Percentiles rank a stretch among this genome's conserved stretches.
phyloP scores from a whole-genome alignment of 352 stramenopile species.

The Peronospora belbahrii region DNA sequence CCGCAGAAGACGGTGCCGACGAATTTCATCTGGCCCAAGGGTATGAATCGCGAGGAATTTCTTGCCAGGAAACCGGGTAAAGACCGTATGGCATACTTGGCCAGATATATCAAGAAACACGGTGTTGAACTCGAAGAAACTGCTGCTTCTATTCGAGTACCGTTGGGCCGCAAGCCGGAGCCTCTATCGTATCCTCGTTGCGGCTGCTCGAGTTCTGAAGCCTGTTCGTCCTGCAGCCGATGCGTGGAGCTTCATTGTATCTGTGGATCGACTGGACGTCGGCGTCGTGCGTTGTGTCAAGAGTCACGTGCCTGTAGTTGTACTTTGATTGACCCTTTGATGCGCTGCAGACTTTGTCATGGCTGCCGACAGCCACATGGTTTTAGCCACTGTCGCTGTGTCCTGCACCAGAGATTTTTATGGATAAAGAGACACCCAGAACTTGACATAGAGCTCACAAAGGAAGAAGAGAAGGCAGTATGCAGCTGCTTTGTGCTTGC shows the following conservation, averaged over 20 bases:
- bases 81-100: constrained; percentile 24
- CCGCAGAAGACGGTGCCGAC: not conserved
- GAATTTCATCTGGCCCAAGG: constrained; percentile 15
- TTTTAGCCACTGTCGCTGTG: constrained; percentile 55
- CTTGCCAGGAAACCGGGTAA: constrained; percentile 15
- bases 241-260: constrained; percentile 58
- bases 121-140: constrained; percentile 15
- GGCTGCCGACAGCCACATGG: constrained; percentile 36
- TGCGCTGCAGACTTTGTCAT: constrained; percentile 45
- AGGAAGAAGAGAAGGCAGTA: constrained; percentile 7
- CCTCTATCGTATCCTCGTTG: constrained; percentile 25
- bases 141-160: constrained; percentile 1
- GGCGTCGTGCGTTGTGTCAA: constrained; percentile 28
- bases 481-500: constrained; percentile 39
- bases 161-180: constrained; percentile 19
- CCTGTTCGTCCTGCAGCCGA: constrained; percentile 41
- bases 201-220: constrained; percentile 38
- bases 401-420: constrained; percentile 34
- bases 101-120: constrained; percentile 22
- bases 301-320: constrained; percentile 69
- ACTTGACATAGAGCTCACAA: constrained; percentile 7
- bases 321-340: constrained; percentile 11
- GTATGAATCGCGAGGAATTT: constrained; percentile 17
- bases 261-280: constrained; percentile 28
- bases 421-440: constrained; percentile 21